Conservation (phyloP, 371 early-diverging fungal species). For the Mucor saturninus region DNA sequence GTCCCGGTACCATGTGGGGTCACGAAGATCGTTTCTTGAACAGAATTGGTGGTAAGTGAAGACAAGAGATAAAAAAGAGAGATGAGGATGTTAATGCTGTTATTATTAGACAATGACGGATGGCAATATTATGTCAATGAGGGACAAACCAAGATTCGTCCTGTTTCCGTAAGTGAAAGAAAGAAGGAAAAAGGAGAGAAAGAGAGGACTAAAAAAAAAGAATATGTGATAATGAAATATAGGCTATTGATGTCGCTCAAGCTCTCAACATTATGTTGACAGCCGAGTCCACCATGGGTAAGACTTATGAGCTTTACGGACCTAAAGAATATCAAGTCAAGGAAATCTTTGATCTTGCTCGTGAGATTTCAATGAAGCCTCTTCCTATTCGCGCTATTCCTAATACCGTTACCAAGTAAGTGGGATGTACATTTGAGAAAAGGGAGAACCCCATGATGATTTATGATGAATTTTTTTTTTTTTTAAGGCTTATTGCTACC, state of each 20-base stretch:
- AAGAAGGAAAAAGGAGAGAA: background rate
- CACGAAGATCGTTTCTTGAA: conserved; percentile 94
- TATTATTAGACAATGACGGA: conserved; percentile 43
- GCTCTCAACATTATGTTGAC: conserved; percentile 79
- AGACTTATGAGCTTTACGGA: conserved; percentile 91
- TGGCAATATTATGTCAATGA: conserved; percentile 76
- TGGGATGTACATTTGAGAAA: background rate
- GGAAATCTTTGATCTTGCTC: conserved; percentile 77
- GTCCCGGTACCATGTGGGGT: conserved; percentile 90
- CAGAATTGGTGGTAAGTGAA: conserved; percentile 77
- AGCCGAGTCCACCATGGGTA: conserved; percentile 77
- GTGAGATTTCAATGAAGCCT: conserved; percentile 72
- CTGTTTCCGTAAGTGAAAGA: conserved; percentile 71
- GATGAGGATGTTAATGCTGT: background rate
- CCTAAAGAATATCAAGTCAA: conserved; percentile 77
- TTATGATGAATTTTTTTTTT: conserved; percentile 3
- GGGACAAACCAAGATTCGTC: conserved; percentile 77
- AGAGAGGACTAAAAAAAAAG: background rate
- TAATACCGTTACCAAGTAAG: conserved; percentile 69
- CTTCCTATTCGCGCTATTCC: conserved; percentile 71
- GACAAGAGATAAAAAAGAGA: background rate
- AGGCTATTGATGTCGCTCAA: conserved; percentile 88
- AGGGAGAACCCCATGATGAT: conserved; percentile 3
- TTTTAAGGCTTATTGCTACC: conserved; percentile 40
- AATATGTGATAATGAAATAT: background rate